Percentiles rank a stretch among this genome's conserved stretches.
These are phyloP conservation scores for Zygosaccharomyces sapae DNA, from an alignment of 1,139 yeast species.

Conservation along the genomic window DNA sequence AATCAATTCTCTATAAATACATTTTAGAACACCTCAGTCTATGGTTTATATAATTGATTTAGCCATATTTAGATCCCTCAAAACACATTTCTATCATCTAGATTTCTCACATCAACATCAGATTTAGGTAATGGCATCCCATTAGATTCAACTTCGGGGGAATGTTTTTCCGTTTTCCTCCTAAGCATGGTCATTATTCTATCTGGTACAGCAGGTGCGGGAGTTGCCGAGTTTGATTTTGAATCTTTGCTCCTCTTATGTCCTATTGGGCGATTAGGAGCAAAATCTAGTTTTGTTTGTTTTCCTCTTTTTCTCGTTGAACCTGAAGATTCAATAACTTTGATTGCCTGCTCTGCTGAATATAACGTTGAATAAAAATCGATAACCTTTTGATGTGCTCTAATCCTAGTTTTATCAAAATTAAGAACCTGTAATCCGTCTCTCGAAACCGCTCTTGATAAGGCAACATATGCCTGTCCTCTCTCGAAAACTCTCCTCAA, in stretches of 20 bases:
- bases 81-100: background rate
- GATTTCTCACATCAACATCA: background rate
- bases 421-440: constrained; percentile 74
- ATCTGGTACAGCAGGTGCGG: constrained; percentile 12
- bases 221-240: constrained; percentile 11
- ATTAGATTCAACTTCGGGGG: background rate
- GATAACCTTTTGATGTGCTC: constrained; percentile 59
- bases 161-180: constrained; percentile 9
- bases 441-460: constrained; percentile 78
- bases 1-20: background rate
- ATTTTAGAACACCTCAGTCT: background rate
- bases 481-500: constrained; percentile 73
- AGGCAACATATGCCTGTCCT: constrained; percentile 94
- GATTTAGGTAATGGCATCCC: background rate
- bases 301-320: constrained; percentile 2
- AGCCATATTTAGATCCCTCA: background rate
- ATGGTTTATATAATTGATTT: background rate
- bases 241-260: constrained; percentile 8
- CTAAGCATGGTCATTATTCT: constrained; percentile 17
- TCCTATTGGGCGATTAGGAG: constrained; percentile 7
- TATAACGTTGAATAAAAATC: constrained; percentile 49
- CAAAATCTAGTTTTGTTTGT: constrained; percentile 8
- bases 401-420: constrained; percentile 55
- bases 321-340: constrained; percentile 10
- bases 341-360: constrained; percentile 37